Base-by-base conservation (phyloP, 371 early-diverging fungal species). In the Lichtheimia hyalospora region DNA sequence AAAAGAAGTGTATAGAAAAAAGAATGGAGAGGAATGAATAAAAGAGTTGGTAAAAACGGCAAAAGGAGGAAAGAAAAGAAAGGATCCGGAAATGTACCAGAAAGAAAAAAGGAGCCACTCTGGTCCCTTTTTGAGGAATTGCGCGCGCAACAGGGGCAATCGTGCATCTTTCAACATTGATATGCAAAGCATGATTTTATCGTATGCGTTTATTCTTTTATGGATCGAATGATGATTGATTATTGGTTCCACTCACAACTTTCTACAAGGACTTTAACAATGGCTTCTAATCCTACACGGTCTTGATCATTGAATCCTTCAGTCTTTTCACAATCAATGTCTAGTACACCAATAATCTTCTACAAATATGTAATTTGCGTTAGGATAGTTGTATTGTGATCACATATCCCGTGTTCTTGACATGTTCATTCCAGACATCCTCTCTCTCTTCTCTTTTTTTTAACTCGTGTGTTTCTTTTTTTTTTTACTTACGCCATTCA, bases 281-380 rank as follows among this genome's bases (percentile, higher is more conserved):
- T 78, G 5, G 72, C 73, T 63, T 93, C 91, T 53, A 94, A 68
- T 14, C 92, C 94, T 0, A 66, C 77, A 52, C 70, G 73, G 63
- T 95, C 96, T 5, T 81, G 81, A 25, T 91, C 84, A 65, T 89
- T 86, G 71, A 93, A 94, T 5, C 93, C 93, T 44, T 86, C 83
- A 13, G 71, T 57, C 34, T 73, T 86, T 61, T 88, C 80, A 58
- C 92, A 90, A 68, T 96, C 96, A 61, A 96, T 78, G 71, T 96
- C 96, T 53, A 96, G 64, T 8, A 96, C 94, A 20, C 95, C 95
- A 48, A 88, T 75, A 0, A 92, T 75, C 41, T 75, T 64, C 84
- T 84, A 66, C 16, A 52, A 48, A 46, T 21, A 48, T 44, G 27
- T 52, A 28, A 44, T 27, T n/a, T 34, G 52, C 44, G 18, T 46